Evolutionary conservation across 2,329 filamentous ascomycete genomes (phyloP), one percentile per base, ranked within the genome.

Genomic region (Pseudogymnoascus sp.): DNA sequence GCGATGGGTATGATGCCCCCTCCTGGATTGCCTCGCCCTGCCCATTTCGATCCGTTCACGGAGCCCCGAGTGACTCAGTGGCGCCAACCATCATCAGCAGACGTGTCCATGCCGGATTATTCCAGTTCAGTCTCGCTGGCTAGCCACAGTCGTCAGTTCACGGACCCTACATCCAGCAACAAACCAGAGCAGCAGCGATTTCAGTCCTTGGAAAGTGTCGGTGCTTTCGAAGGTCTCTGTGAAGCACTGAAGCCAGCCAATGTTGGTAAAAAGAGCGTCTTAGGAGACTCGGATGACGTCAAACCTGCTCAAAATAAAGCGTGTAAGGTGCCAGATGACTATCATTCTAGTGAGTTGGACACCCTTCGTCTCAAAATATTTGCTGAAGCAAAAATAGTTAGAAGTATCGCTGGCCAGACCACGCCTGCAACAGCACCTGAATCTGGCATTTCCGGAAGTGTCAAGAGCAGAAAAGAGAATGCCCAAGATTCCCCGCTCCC

Each of bases 101-200:
- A 82, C 65, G 67, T 78, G 14, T 75, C 78, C 26, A 82, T 82
- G 80, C 76, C 77, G 4, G 80, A 81, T 65, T 79, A 79, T 69
- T 67, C 70, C 22, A 71, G 66, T 24, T 65, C 69, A 14, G 66
- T 65, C 19, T 70, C 66, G 8, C 66, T 66, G 26, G 41, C 65
- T n/a, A 77, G 74, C 31, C 77, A 72, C 59, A 75, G 75, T 8
- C 69, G 72, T 37, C 67, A 70, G 28, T 63, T 72, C 33, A 70
- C 70, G 10, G 71, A 73, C 50, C 71, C 70, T 19, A 70, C 69
- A 67, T 64, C 68, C 14, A 61, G 64, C 12, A 67, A 68, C 31
- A 67, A 65, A 24, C 62, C 62, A 28, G 67, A 68, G 43, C 16
- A 7, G 43, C 67, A 63, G 22, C 61, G 64, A 26, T 68, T 65